phyloP scores from a whole-genome alignment of 1,284 basidiomycete genomes.

The Leccinum pachyderme region DNA sequence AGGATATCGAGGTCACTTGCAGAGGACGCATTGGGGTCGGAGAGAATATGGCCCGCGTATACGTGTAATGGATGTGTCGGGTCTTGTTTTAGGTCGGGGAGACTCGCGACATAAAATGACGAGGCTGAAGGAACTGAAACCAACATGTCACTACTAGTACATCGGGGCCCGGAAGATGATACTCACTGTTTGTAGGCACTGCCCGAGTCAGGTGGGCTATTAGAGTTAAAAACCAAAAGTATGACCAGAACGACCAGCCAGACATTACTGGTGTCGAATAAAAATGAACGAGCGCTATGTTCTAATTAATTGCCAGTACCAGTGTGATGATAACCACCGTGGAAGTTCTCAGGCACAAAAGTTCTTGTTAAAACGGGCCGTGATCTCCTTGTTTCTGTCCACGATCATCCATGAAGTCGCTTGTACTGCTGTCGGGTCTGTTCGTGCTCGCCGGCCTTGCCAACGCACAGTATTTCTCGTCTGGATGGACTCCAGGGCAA shows the following conservation, averaged over 20 bases:
- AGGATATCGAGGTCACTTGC: constrained; percentile 57
- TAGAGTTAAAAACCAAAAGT: constrained; percentile 18
- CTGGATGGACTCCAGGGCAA: constrained; percentile 76
- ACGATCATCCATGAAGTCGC: constrained; percentile 46
- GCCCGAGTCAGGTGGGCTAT: constrained; percentile 20
- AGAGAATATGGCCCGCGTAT: constrained; percentile 79
- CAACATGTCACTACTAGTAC: background rate
- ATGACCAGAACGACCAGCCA: constrained; percentile 8
- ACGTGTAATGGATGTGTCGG: constrained; percentile 69
- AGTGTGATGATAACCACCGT: too few relatives aligned
- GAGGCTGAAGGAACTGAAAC: constrained; percentile 70
- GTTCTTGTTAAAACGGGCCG: background rate
- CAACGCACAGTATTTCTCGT: constrained; percentile 69
- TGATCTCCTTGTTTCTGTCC: background rate
- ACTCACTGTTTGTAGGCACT: constrained; percentile 50
- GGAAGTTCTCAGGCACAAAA: background rate
- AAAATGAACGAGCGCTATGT: background rate
- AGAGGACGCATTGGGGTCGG: constrained; percentile 64
- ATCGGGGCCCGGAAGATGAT: background rate
- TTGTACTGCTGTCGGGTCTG: constrained; percentile 35
- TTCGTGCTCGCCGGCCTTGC: constrained; percentile 38
- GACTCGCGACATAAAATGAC: constrained; percentile 76
- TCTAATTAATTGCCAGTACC: background rate
- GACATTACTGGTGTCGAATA: constrained; percentile 2
- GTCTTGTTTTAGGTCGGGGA: constrained; percentile 78